phyloP scores from a whole-genome alignment of 768 basidiomycete species.

The Lentinula edodes region DNA sequence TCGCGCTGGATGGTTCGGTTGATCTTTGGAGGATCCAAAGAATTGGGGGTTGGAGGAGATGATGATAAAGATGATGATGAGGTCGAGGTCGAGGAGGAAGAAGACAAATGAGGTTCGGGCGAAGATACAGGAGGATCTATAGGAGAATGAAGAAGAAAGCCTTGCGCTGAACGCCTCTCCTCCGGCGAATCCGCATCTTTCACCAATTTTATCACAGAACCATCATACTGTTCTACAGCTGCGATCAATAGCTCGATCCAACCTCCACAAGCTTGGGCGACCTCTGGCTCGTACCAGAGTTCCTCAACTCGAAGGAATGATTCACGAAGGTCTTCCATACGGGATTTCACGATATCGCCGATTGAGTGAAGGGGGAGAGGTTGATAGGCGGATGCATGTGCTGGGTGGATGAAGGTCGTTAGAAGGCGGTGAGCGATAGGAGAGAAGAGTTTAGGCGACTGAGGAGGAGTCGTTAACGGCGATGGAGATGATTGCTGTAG shows the following conservation, averaged over 20 bases:
- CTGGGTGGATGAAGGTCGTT: slow-evolving; percentile 40
- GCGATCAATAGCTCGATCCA: slow-evolving; percentile 52
- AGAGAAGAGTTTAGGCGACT: background rate
- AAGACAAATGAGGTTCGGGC: no score
- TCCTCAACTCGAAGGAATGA: slow-evolving; percentile 42
- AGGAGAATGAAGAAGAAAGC: background rate
- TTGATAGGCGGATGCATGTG: slow-evolving; percentile 42
- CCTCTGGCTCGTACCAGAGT: slow-evolving; percentile 43
- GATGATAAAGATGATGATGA: slow-evolving; percentile 24
- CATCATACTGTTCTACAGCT: slow-evolving; percentile 38
- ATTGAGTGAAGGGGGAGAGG: slow-evolving; percentile 43
- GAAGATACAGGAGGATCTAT: background rate
- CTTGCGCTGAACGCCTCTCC: background rate
- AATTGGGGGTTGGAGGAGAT: no score
- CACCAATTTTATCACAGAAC: background rate
- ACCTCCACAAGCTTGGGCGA: slow-evolving; percentile 50
- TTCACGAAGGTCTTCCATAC: slow-evolving; percentile 52
- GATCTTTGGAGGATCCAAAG: slow-evolving; percentile 13
- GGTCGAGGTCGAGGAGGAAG: background rate
- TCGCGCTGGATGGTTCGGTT: slow-evolving; percentile 21
- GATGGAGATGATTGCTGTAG: slow-evolving; percentile 3
- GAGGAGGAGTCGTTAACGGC: slow-evolving; percentile 7
- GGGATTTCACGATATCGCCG: slow-evolving; percentile 38
- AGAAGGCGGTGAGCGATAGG: slow-evolving; percentile 37
- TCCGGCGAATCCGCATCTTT: background rate